These are phyloP conservation scores for Mortierella sp. DNA, from an alignment of 371 early-diverging fungal genomes.

Conservation along the genomic window DNA sequence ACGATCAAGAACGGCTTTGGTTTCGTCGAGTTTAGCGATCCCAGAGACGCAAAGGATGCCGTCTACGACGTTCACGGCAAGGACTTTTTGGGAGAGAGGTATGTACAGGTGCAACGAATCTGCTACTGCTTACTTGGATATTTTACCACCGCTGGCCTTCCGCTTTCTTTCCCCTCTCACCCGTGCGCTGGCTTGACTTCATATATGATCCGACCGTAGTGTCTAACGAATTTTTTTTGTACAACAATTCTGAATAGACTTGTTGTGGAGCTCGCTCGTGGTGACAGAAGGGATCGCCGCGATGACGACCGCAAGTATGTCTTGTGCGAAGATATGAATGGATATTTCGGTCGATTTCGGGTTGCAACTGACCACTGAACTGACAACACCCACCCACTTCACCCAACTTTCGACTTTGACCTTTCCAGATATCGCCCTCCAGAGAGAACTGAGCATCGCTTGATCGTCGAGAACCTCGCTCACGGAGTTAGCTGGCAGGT, in stretches of 20 bases:
- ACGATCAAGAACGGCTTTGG: conserved; percentile 80
- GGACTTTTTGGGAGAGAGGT: conserved; percentile 82
- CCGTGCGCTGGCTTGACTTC: neutral
- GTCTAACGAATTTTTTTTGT: neutral
- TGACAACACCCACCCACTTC: too few relatives aligned
- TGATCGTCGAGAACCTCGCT: conserved; percentile 78
- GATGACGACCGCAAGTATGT: conserved; percentile 54
- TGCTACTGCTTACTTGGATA: neutral
- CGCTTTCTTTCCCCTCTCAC: neutral
- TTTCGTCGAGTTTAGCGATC: conserved; percentile 79
- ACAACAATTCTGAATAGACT: conserved; percentile 57
- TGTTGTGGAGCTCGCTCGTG: conserved; percentile 80
- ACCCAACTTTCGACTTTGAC: conserved; percentile 10
- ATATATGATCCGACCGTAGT: neutral
- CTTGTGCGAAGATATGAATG: neutral
- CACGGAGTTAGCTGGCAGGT: conserved; percentile 86
- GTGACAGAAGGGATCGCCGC: conserved; percentile 62
- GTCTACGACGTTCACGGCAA: conserved; percentile 77
- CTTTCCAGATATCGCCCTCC: conserved; percentile 60
- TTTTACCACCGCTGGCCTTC: neutral
- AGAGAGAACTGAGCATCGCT: conserved; percentile 67
- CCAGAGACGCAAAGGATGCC: conserved; percentile 80
- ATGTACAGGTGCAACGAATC: conserved; percentile 9
- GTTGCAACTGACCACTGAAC: neutral
- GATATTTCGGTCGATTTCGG: neutral